Base-by-base conservation (phyloP, 768 basidiomycete genomes). In the Amanita pseudoporphyria region DNA sequence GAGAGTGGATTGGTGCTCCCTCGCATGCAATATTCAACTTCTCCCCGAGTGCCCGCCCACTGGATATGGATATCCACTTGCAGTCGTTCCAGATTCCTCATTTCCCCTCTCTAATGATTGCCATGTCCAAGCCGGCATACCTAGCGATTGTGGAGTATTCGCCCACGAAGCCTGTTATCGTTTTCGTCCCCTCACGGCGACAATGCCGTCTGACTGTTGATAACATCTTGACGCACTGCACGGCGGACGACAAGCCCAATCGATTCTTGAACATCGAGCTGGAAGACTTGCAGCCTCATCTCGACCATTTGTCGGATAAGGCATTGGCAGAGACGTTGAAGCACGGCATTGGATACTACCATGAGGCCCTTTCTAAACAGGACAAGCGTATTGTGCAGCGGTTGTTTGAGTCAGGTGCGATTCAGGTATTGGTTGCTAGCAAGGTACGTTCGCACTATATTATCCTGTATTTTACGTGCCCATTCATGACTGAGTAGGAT, bases 41-140 rank as follows among this genome's bases (percentile, higher is more conserved):
- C 66, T 85, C 93, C 0, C 93, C 94, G 0, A 91, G 91, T 57
- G 92, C 94, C 13, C 89, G 95, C n/a, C 93, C 95, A 2, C 69
- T 97, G 9, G 93, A 96, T 55, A 87, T 99, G 82, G 92, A 97
- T 52, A 93, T 99, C 42, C 94, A 98, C 60, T 70, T 99, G 6
- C 96, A 99, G 60, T 92, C 88, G 36, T 99, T 96, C 72, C 79
- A 79, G 22, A 89, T 93, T 40, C 90, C 93, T n/a, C 96, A 98
- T 61, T 96, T 95, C 80, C 93, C 96, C 0, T 96, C 93, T 0
- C 72, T 99, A 36, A 98, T 99, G 95, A 91, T 98, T 52, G 79
- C 93, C 39, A 98, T 99, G 96, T 93, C 94, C 7, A 98, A 98
- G 62, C 96, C 96, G 0, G 89, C 95, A 0, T 98, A 97, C 63